These are phyloP conservation scores for Trifolium dubium DNA, from an alignment of 306 rosid species.

Conservation along the genomic window DNA sequence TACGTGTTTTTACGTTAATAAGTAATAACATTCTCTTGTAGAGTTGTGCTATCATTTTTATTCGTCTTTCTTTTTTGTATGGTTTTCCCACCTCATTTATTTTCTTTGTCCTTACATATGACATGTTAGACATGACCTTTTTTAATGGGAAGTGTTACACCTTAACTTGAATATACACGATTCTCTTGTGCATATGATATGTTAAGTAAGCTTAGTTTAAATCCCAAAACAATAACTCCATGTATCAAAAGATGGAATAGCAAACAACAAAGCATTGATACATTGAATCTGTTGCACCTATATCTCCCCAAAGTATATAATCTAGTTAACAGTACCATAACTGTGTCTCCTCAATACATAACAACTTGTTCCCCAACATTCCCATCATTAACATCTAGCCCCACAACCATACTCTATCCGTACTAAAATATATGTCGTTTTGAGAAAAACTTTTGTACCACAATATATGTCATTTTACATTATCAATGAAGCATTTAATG, in stretches of 20 bases:
- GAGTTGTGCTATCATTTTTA: too few relatives aligned
- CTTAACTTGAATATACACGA: not conserved
- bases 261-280: conserved; percentile 5
- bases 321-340: not conserved
- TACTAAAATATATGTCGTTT: too few relatives aligned
- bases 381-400: conserved; percentile 28
- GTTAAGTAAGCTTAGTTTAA: not conserved
- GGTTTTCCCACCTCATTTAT: too few relatives aligned
- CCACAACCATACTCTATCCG: conserved; percentile 28
- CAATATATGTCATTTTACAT: too few relatives aligned
- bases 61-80: too few relatives aligned
- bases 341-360: conserved; percentile 3
- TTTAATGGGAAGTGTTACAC: not conserved
- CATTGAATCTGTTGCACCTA: conserved; percentile 4
- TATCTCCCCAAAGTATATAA: not conserved
- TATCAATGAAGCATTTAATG: too few relatives aligned
- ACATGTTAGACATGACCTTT: too few relatives aligned
- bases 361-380: conserved; percentile 38
- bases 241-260: not conserved
- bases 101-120: too few relatives aligned
- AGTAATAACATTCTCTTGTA: too few relatives aligned
- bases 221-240: too few relatives aligned
- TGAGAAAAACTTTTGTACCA: too few relatives aligned
- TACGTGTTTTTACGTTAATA: too few relatives aligned
- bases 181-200: not conserved